These are phyloP conservation scores for Aspergillus brunneoviolaceus DNA, from an alignment of 2,329 filamentous ascomycete species.

Conservation along the genomic window DNA sequence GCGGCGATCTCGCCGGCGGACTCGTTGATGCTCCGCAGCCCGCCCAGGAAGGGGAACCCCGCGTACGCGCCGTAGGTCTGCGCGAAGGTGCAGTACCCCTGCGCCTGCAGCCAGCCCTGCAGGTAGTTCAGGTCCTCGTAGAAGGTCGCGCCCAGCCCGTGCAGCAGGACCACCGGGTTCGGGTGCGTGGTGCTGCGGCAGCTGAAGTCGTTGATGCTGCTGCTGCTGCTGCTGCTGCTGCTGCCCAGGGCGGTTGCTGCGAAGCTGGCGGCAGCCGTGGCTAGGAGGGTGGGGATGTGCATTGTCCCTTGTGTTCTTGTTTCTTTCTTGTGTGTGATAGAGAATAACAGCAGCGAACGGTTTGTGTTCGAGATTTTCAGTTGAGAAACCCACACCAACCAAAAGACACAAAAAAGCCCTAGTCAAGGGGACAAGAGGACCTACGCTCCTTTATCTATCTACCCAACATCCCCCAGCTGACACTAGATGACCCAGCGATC, in stretches of 20 bases:
- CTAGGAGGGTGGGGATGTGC: slow-evolving; percentile 16
- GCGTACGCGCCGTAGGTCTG: slow-evolving; percentile 43
- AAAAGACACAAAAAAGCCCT: no score
- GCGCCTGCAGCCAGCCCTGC: slow-evolving; percentile 35
- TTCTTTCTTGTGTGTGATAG: no score
- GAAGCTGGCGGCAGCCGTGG: slow-evolving; percentile 2
- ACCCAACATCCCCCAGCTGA: no score
- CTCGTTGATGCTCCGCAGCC: slow-evolving; percentile 38
- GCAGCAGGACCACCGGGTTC: slow-evolving; percentile 38
- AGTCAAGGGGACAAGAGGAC: no score
- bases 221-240: slow-evolving; percentile 13
- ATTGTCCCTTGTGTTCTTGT: slow-evolving; percentile 4
- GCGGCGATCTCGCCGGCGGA: slow-evolving; percentile 42
- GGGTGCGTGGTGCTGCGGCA: slow-evolving; percentile 28
- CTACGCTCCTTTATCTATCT: no score
- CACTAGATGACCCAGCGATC: no score
- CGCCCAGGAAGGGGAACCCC: slow-evolving; percentile 40
- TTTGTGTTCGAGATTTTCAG: no score
- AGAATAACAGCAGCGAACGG: no score
- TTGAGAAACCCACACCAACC: no score
- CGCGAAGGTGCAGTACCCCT: slow-evolving; percentile 46
- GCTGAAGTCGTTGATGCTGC: slow-evolving; percentile 36
- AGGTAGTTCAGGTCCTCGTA: slow-evolving; percentile 40
- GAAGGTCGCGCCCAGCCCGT: slow-evolving; percentile 39
- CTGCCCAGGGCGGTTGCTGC: slow-evolving; percentile 18